Conservation (phyloP, 1,284 basidiomycete genomes). For the Cryptococcus jaspeensis region DNA sequence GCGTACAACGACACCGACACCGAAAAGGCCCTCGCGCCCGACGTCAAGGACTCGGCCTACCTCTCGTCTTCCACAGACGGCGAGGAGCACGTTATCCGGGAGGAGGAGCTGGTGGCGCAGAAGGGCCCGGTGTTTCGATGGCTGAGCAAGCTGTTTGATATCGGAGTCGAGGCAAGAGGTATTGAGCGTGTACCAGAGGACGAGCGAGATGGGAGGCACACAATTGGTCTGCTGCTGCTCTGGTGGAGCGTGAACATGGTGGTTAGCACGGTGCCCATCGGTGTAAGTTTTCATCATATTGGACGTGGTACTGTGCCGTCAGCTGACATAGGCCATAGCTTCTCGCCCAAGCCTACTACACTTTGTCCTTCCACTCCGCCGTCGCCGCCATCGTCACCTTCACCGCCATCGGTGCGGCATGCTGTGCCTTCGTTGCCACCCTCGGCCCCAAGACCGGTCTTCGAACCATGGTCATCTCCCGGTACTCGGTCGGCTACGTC, state of each 20-base stretch:
- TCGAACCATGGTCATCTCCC: constrained; percentile 58
- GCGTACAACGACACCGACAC: no score
- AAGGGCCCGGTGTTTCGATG: constrained; percentile 19
- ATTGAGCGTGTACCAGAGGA: constrained; percentile 38
- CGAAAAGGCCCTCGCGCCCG: no score
- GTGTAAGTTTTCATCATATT: constrained; percentile 45
- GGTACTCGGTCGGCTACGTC: constrained; percentile 57
- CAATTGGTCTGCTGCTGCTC: constrained; percentile 30
- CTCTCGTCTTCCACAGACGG: not conserved
- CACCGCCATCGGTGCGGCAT: constrained; percentile 43
- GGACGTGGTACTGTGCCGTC: not conserved
- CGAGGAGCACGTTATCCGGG: not conserved
- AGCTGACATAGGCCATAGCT: constrained; percentile 27
- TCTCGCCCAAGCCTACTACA: constrained; percentile 58
- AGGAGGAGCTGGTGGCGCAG: not conserved
- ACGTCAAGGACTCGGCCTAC: not conserved
- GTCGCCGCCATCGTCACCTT: constrained; percentile 49
- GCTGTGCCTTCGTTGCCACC: constrained; percentile 59
- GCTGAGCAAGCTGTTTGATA: constrained; percentile 21
- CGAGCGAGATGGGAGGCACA: constrained; percentile 24
- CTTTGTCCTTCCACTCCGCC: constrained; percentile 56
- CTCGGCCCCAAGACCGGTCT: constrained; percentile 64
- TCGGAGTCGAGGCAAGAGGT: constrained; percentile 36
- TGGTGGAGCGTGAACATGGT: constrained; percentile 48
- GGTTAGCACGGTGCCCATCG: constrained; percentile 61